Base-by-base conservation (phyloP, 768 basidiomycete genomes). In the Epithele typhae region DNA sequence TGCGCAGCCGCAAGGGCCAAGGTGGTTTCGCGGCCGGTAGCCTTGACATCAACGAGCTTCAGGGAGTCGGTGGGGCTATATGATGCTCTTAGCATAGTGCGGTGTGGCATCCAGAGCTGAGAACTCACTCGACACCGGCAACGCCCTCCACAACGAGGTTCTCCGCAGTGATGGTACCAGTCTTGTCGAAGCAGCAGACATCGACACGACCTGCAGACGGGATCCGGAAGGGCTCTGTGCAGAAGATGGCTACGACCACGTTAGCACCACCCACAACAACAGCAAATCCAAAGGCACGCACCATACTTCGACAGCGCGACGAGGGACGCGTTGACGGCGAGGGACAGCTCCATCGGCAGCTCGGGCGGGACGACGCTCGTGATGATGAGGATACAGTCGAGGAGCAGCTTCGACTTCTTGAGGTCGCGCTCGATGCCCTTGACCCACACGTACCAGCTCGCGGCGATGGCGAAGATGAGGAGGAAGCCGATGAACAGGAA, bases 131-230 rank as follows among this genome's bases (percentile, higher is more conserved):
- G 37, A 96, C 76, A 43, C 94, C 96, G 22, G 79, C 90, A 34
- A 99, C 78, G 44, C 96, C 96, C 62, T 99, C 94, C 1, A 98
- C 75, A 7, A 97, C 92, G 11, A 98, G 70, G 63, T 93, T 86
- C 64, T 97, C 94, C 0, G 92, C 92, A 0, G 96, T 99, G 56
- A 99, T 97, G 0, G 96, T 98, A 19, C 95, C 96, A 0, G 96
- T 99, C 76, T 99, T 99, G 68, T 99, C 96, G 57, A 99, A 98
- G 67, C 96, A 98, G 67, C 96, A 99, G 14, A 98, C 87, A 57
- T 99, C 96, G 2, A 98, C 93, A 18, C 92, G 80, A 5, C 96
- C 96, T 5, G 96, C 96, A 51, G 73, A 89, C 0, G 96, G 94
- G 51, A 98, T 99, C 18, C 96, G 82, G 81, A 99, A 98, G 1